These are phyloP conservation scores for Colletotrichum filicis DNA, from an alignment of 2,329 filamentous ascomycete species.

Conservation along the genomic window DNA sequence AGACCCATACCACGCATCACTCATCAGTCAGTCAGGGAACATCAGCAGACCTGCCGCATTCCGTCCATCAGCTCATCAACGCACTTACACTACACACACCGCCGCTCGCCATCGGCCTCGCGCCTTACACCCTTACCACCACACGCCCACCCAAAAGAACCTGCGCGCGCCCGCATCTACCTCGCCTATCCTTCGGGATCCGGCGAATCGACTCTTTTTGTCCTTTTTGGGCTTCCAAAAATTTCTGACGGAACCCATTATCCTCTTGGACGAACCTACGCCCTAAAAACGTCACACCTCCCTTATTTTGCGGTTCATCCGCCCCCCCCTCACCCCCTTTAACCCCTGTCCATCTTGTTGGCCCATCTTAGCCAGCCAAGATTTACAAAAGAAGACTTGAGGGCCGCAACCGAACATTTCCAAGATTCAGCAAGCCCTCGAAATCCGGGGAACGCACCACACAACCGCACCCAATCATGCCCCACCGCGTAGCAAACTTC, in stretches of 20 bases:
- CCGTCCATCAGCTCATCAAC: conserved; percentile 4
- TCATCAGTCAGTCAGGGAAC: neutral
- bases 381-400: conserved; percentile 21
- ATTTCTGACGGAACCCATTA: conserved; percentile 1
- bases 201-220: conserved; percentile 24
- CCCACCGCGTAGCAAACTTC: conserved; percentile 68
- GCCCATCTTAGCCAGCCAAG: conserved; percentile 29
- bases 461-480: conserved; percentile 53
- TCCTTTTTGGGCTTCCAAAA: conserved; percentile 2
- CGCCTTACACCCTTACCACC: conserved; percentile 2
- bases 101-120: neutral
- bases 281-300: conserved; percentile 23
- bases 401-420: conserved; percentile 3
- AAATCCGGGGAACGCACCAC: conserved; percentile 25
- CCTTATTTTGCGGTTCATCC: conserved; percentile 10
- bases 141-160: neutral
- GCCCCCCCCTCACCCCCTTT: neutral
- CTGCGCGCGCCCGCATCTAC: conserved; percentile 8
- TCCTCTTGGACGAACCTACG: conserved; percentile 13
- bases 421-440: neutral
- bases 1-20: neutral
- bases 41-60: conserved; percentile 8
- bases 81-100: conserved; percentile 5
- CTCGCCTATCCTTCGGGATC: conserved; percentile 34
- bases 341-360: conserved; percentile 30